Evolutionary conservation across 192 early-diverging fungal genomes (phyloP).

Genomic region (Cetraspora pellucida): DNA sequence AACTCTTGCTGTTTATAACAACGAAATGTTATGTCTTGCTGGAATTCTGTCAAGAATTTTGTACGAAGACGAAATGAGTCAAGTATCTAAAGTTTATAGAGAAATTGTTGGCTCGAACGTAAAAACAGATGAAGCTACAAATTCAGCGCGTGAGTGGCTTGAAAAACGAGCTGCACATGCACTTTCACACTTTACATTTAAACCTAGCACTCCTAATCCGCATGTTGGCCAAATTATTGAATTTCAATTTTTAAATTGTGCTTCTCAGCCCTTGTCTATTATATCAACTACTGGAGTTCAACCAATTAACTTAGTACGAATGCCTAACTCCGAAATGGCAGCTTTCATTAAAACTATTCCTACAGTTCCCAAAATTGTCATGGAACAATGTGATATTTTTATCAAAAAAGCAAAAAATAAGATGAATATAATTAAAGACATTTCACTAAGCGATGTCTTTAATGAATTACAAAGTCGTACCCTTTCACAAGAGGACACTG

Average conservation of each 20-base stretch:
- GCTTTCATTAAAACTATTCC: constrained; percentile 70
- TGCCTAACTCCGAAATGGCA: constrained; percentile 62
- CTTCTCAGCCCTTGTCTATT: constrained; percentile 53
- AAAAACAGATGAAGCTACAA: neutral
- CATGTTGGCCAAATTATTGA: constrained; percentile 64
- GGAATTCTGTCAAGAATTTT: constrained; percentile 73
- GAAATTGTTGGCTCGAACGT: neutral
- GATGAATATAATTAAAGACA: constrained; percentile 40
- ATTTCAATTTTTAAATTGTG: constrained; percentile 59
- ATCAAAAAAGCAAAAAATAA: constrained; percentile 52
- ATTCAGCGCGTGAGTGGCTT: neutral
- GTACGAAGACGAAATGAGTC: constrained; percentile 76
- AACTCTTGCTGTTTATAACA: constrained; percentile 76
- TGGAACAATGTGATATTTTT: constrained; percentile 58
- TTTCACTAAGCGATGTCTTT: constrained; percentile 68
- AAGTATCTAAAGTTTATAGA: constrained; percentile 57
- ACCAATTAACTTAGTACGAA: constrained; percentile 52
- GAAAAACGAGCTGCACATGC: constrained; percentile 68
- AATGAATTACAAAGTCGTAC: constrained; percentile 62
- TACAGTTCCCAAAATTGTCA: constrained; percentile 52
- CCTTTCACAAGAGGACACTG: constrained; percentile 60
- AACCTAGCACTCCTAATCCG: constrained; percentile 70
- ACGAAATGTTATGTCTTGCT: constrained; percentile 73
- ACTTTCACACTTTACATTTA: constrained; percentile 66
- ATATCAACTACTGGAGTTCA: constrained; percentile 70